Conservation (phyloP, 2,329 filamentous ascomycete genomes). For the Colletotrichum agaves region DNA sequence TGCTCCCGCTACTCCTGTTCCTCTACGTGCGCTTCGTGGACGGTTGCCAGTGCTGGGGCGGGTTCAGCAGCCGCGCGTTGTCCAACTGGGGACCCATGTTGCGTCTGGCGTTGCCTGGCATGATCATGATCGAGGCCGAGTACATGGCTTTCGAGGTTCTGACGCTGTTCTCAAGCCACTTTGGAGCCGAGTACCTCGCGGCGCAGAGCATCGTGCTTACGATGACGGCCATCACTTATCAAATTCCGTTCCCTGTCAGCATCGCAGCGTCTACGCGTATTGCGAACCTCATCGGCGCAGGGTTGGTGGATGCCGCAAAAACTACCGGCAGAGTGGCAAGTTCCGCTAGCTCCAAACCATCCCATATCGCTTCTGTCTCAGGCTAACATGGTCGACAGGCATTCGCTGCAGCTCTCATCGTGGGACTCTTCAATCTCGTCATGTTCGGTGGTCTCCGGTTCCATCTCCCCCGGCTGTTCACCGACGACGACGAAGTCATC, state of each 20-base stretch:
- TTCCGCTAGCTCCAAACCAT: slow-evolving; percentile 32
- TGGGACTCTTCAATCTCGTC: slow-evolving; percentile 84
- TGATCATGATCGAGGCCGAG: slow-evolving; percentile 95
- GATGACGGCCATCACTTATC: slow-evolving; percentile 82
- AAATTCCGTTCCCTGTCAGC: slow-evolving; percentile 90
- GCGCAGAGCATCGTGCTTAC: slow-evolving; percentile 89
- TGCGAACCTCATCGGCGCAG: slow-evolving; percentile 91
- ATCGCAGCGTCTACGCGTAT: slow-evolving; percentile 90
- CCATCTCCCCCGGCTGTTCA: slow-evolving; percentile 82
- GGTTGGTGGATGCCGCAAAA: slow-evolving; percentile 82
- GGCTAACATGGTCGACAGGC: slow-evolving; percentile 49
- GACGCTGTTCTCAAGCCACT: slow-evolving; percentile 82
- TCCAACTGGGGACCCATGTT: slow-evolving; percentile 88
- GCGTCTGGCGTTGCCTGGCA: slow-evolving; percentile 84
- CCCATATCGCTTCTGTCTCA: background rate
- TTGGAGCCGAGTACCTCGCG: slow-evolving; percentile 82
- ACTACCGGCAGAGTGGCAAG: slow-evolving; percentile 80
- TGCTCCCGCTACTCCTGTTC: slow-evolving; percentile 81
- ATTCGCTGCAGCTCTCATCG: slow-evolving; percentile 71
- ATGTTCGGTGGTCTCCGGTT: slow-evolving; percentile 76
- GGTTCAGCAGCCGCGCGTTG: slow-evolving; percentile 76
- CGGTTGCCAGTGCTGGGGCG: slow-evolving; percentile 85
- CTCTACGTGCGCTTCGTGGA: slow-evolving; percentile 80
- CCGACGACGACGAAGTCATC: slow-evolving; percentile 77
- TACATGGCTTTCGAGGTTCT: slow-evolving; percentile 93